Evolutionary conservation across 768 basidiomycete species (phyloP), one percentile per base, ranked within the genome.

Genomic region (Termitomyces sp.): DNA sequence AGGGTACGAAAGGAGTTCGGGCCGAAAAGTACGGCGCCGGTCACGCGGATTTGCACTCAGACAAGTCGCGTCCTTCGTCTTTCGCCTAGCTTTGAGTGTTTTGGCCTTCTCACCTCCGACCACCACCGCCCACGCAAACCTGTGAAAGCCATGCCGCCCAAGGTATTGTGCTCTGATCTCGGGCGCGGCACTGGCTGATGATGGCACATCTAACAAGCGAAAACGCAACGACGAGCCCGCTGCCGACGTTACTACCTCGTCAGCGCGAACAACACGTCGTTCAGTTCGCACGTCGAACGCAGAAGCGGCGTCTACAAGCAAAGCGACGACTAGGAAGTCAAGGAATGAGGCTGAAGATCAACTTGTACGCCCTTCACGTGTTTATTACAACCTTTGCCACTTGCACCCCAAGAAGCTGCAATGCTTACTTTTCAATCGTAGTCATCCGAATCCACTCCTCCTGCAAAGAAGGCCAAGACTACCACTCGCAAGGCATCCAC

Each of bases 141-240:
- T 56, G 51, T 55, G 38, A 20, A 53, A 56, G 53, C 62, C 47
- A 78, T 77, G 73, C 72, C 74, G 7, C 75, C 75, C 54, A 77
- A 77, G 68, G 77, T 77, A 49, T 28, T 30, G n/a, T 20, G 23
- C n/a, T 4, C 16, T n/a, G 23, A 12, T 36, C 20, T 12, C 41
- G 20, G 10, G 23, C n/a, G 14, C 20, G 5, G 23, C 3, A 7
- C 41, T 13, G 7, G 35, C 18, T 61, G 30, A 57, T 61, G 30
- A 57, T 51, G 20, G 30, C 3, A 14, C 40, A 54, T 43, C 30
- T 54, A 46, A 28, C 8, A 66, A 89, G 88, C 76, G 87, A 63
- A 89, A 88, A 75, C 84, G 81, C 70, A 70, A 71, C 26, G 79
- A 79, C 33, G 77, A 78, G 41, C 49, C 71, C 56, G 66, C 66